Percentiles rank a stretch among this genome's conserved stretches.
Evolutionary conservation across 495 filamentous ascomycete species (phyloP).

Genomic region (Eremomyces bilateralis): DNA sequence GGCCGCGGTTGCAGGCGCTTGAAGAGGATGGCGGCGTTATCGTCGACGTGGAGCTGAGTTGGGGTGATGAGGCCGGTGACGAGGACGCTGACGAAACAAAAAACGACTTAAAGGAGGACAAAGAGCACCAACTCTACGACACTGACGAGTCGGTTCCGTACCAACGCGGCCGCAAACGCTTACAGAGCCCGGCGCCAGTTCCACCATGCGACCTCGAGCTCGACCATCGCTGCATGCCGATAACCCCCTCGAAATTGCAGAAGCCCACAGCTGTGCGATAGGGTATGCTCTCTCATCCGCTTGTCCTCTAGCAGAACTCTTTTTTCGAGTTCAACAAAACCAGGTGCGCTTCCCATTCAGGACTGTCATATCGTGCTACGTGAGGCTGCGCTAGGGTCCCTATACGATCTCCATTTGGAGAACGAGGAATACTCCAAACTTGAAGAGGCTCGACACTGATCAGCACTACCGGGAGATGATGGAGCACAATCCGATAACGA

Average conservation of each 20-base stretch:
- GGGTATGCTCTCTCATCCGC: neutral
- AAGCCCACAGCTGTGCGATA: neutral
- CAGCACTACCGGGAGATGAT: no score
- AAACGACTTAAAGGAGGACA: constrained; percentile 1
- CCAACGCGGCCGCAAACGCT: constrained; percentile 2
- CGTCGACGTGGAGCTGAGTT: constrained; percentile 2
- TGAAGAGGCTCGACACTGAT: no score
- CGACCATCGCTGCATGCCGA: neutral
- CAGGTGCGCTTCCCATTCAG: no score
- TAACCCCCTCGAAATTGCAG: neutral
- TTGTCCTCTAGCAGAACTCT: neutral
- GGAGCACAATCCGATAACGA: no score
- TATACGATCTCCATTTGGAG: no score
- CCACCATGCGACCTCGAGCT: neutral
- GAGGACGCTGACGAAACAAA: no score
- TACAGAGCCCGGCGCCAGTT: constrained; percentile 1
- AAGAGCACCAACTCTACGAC: neutral
- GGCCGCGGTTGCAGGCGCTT: constrained; percentile 3
- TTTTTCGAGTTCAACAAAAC: neutral
- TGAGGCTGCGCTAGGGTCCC: no score
- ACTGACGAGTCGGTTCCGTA: constrained; percentile 1
- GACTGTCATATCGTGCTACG: no score
- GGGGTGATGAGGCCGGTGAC: constrained; percentile 3
- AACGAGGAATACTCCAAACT: no score
- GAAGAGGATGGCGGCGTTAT: constrained; percentile 4